phyloP scores from a whole-genome alignment of 2,329 filamentous ascomycete genomes.

The Botrytis fabae region DNA sequence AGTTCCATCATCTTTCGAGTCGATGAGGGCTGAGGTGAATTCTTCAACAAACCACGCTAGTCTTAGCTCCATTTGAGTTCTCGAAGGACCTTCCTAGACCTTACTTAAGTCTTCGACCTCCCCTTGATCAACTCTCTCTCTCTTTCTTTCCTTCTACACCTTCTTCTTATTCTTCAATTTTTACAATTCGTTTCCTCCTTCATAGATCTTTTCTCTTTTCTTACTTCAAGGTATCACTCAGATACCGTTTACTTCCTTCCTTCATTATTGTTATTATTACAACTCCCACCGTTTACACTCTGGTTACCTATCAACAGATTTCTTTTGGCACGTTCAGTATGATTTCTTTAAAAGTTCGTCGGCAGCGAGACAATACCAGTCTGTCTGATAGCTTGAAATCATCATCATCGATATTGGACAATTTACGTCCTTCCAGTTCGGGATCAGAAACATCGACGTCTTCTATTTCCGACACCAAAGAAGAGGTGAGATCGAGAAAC shows the following conservation, averaged over 20 bases:
- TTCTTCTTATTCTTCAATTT: background rate
- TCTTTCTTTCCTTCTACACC: background rate
- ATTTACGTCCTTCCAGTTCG: background rate
- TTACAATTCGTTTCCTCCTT: background rate
- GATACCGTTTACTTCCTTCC: background rate
- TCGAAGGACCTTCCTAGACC: background rate
- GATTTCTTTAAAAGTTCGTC: slow-evolving; percentile 1
- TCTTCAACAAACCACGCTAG: background rate
- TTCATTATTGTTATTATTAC: background rate
- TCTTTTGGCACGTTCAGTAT: background rate
- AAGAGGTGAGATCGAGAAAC: background rate
- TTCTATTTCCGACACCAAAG: background rate
- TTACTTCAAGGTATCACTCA: background rate
- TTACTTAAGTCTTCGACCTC: background rate
- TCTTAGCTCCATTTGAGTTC: background rate
- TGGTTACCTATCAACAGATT: background rate
- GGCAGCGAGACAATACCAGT: background rate
- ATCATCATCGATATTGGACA: background rate
- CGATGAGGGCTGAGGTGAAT: background rate
- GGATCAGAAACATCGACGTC: background rate
- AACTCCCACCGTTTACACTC: background rate
- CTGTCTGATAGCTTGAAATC: background rate
- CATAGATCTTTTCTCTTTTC: background rate
- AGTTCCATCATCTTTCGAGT: background rate
- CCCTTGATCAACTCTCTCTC: background rate